Evolutionary conservation across 2,329 filamentous ascomycete species (phyloP).

Genomic region (Dactylonectria estremocensis): DNA sequence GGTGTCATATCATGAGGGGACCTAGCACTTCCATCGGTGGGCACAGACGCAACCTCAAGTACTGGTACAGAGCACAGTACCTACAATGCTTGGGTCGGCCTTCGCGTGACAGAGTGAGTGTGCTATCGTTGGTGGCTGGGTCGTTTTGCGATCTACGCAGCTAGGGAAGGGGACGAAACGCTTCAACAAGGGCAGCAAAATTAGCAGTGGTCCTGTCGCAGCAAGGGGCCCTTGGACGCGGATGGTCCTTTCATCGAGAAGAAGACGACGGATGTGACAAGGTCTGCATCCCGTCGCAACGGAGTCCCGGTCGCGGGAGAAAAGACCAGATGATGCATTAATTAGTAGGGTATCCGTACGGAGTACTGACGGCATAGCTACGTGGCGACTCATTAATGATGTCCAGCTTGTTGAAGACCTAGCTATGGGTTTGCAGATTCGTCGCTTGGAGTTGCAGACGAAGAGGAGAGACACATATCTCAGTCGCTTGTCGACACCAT

Average conservation of each 20-base stretch:
- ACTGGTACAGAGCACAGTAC: background rate
- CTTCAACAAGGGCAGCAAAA: constrained; percentile 27
- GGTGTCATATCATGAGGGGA: too few relatives aligned
- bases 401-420: background rate
- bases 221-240: constrained; percentile 30
- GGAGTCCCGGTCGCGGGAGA: background rate
- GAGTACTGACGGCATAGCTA: background rate
- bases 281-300: constrained; percentile 19
- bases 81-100: background rate
- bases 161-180: constrained; percentile 40
- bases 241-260: constrained; percentile 36
- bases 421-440: background rate
- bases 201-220: constrained; percentile 35
- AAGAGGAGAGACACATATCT: constrained; percentile 12
- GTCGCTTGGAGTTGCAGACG: background rate
- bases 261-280: constrained; percentile 14
- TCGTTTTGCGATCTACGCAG: constrained; percentile 37
- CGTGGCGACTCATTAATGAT: background rate
- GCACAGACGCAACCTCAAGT: background rate
- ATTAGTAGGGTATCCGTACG: too few relatives aligned
- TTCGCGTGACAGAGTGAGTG: background rate
- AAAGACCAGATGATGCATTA: background rate
- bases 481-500: constrained; percentile 4
- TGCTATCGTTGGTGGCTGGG: constrained; percentile 19
- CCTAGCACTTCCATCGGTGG: background rate